These are phyloP conservation scores for Hyaloraphidium curvatum DNA, from an alignment of 192 early-diverging fungal genomes.

Conservation along the genomic window DNA sequence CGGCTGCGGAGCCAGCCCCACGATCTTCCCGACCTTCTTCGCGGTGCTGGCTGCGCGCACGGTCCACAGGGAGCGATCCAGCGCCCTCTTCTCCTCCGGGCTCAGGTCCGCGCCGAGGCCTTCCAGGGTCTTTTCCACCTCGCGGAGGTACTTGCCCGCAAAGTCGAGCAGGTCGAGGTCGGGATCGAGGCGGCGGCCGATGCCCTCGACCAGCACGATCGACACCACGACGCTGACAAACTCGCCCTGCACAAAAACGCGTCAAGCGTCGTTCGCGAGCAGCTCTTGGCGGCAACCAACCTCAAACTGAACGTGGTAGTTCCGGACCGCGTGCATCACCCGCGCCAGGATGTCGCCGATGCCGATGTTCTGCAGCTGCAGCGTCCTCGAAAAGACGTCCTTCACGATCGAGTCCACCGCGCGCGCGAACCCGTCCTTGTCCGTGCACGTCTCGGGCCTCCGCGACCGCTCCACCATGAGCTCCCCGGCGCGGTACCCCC, in stretches of 20 bases:
- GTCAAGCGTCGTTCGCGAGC: too few relatives aligned
- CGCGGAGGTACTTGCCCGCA: slow-evolving; percentile 13
- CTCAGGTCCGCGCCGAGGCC: too few relatives aligned
- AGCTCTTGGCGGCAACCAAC: too few relatives aligned
- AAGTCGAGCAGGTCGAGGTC: slow-evolving; percentile 75
- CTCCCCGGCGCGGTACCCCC: slow-evolving; percentile 57
- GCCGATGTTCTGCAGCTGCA: slow-evolving; percentile 59
- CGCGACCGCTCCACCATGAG: slow-evolving; percentile 78
- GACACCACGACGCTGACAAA: slow-evolving; percentile 85
- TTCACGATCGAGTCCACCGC: slow-evolving; percentile 65
- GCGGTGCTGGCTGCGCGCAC: too few relatives aligned
- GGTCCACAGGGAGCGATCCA: too few relatives aligned
- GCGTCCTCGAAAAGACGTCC: slow-evolving; percentile 40
- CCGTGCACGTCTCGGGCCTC: slow-evolving; percentile 44
- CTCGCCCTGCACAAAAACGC: too few relatives aligned
- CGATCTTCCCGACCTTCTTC: too few relatives aligned
- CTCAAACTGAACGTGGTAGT: slow-evolving; percentile 80
- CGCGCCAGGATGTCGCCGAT: slow-evolving; percentile 60
- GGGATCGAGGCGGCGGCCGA: slow-evolving; percentile 77
- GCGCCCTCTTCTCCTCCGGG: too few relatives aligned
- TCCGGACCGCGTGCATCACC: slow-evolving; percentile 72
- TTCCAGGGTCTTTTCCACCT: background rate
- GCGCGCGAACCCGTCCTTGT: slow-evolving; percentile 56
- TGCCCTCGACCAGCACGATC: slow-evolving; percentile 83
- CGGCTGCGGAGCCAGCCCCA: too few relatives aligned